These are phyloP conservation scores for Capsicum chinense DNA, from an alignment of 257 asterid species.

Conservation along the genomic window DNA sequence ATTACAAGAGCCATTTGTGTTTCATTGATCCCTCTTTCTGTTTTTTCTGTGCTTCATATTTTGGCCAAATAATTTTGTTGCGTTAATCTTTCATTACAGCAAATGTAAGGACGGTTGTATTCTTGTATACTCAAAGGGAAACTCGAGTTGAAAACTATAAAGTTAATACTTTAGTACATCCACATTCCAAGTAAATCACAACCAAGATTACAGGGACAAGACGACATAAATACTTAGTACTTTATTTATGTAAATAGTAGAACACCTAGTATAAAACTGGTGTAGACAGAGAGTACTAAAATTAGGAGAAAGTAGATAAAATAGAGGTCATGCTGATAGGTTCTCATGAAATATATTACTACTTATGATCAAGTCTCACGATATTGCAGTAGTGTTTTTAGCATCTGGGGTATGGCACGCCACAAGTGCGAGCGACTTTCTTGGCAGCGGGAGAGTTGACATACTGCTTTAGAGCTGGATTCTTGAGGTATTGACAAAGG, in stretches of 20 bases:
- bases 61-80: too few species aligned
- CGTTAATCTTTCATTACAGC: not conserved
- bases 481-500: conserved; percentile 41
- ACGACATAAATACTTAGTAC: not conserved
- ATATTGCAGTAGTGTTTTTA: not conserved
- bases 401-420: conserved; percentile 42
- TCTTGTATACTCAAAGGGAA: not conserved
- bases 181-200: not conserved
- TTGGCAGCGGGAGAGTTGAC: conserved; percentile 35
- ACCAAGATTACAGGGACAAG: not conserved
- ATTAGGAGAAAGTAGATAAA: not conserved
- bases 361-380: not conserved
- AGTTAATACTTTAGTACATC: not conserved
- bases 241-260: conserved; percentile 15
- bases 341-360: not conserved
- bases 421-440: conserved; percentile 38
- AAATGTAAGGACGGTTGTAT: not conserved
- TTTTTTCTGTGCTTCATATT: not conserved
- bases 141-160: not conserved
- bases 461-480: conserved; percentile 34
- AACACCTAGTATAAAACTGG: conserved; percentile 7
- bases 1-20: not conserved
- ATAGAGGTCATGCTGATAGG: not conserved
- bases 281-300: not conserved
- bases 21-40: not conserved